Percentiles rank a stretch among this genome's conserved stretches.
These are phyloP conservation scores for Pleurotus citrinopileatus DNA, from an alignment of 768 basidiomycete genomes.

Conservation along the genomic window DNA sequence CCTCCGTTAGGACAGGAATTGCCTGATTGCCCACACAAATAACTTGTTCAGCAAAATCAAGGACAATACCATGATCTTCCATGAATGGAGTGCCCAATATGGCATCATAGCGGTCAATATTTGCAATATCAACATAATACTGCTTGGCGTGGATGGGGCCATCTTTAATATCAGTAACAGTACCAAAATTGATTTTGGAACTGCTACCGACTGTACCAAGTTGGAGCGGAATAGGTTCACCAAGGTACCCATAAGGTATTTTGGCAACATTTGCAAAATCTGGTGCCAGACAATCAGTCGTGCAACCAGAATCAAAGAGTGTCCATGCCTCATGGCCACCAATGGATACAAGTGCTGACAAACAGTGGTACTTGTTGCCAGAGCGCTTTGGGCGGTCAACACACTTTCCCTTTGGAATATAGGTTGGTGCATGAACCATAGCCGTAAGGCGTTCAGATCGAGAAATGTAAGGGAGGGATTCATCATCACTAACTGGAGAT, in stretches of 20 bases:
- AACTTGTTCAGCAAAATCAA: constrained; percentile 19
- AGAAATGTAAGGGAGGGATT: no score
- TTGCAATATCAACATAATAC: constrained; percentile 32
- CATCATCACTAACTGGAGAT: no score
- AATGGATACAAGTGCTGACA: not conserved
- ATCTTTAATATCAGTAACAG: constrained; percentile 12
- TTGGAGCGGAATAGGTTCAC: constrained; percentile 21
- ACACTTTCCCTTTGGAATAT: not conserved
- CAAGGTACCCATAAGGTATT: constrained; percentile 11
- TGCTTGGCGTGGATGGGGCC: not conserved
- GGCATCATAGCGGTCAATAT: constrained; percentile 32
- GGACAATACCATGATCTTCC: constrained; percentile 14
- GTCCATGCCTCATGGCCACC: constrained; percentile 12
- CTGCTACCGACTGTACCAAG: constrained; percentile 29
- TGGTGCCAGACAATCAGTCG: constrained; percentile 17
- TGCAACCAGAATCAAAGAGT: constrained; percentile 16
- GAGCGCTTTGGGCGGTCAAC: not conserved
- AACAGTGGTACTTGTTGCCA: not conserved
- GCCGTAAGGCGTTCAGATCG: no score
- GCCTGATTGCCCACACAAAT: not conserved
- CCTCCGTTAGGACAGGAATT: not conserved
- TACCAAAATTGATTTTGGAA: constrained; percentile 25
- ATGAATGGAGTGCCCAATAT: constrained; percentile 35
- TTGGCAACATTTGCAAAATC: constrained; percentile 17
- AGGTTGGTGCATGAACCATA: not conserved